These are phyloP conservation scores for Gentiana straminea DNA, from an alignment of 257 asterid genomes.

Conservation along the genomic window DNA sequence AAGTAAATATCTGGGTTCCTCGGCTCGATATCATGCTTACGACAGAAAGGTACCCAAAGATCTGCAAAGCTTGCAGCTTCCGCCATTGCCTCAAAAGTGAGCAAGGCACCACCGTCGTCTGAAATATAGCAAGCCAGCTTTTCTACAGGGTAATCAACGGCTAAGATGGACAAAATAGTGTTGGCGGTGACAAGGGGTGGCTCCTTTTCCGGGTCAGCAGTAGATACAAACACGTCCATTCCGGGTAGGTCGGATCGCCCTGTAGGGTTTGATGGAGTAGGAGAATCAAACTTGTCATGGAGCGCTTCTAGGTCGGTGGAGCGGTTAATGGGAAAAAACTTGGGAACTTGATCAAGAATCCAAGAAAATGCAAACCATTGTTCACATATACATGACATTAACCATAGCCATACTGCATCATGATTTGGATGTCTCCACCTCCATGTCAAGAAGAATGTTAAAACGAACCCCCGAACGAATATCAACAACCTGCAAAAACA, in stretches of 20 bases:
- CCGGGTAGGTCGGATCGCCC: slow-evolving; percentile 34
- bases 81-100: slow-evolving; percentile 40
- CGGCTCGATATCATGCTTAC: slow-evolving; percentile 31
- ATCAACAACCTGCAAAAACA: slow-evolving; percentile 20
- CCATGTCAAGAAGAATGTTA: slow-evolving; percentile 25
- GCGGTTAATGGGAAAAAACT: slow-evolving; percentile 24
- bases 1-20: slow-evolving; percentile 35
- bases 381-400: slow-evolving; percentile 29
- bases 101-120: slow-evolving; percentile 37
- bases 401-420: slow-evolving; percentile 30
- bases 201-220: slow-evolving; percentile 37
- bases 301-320: slow-evolving; percentile 24
- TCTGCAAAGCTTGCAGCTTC: slow-evolving; percentile 37
- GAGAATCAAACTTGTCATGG: slow-evolving; percentile 25
- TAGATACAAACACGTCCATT: slow-evolving; percentile 28
- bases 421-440: slow-evolving; percentile 26
- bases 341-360: slow-evolving; percentile 31
- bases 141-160: slow-evolving; percentile 35
- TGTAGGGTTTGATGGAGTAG: slow-evolving; percentile 23
- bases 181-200: slow-evolving; percentile 32
- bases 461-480: slow-evolving; percentile 20
- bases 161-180: slow-evolving; percentile 30
- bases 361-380: slow-evolving; percentile 35
- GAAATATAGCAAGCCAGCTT: slow-evolving; percentile 31
- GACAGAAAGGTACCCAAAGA: slow-evolving; percentile 35